Evolutionary conservation across 2,329 filamentous ascomycete genomes (phyloP).

Genomic region (Xylariales sp.): DNA sequence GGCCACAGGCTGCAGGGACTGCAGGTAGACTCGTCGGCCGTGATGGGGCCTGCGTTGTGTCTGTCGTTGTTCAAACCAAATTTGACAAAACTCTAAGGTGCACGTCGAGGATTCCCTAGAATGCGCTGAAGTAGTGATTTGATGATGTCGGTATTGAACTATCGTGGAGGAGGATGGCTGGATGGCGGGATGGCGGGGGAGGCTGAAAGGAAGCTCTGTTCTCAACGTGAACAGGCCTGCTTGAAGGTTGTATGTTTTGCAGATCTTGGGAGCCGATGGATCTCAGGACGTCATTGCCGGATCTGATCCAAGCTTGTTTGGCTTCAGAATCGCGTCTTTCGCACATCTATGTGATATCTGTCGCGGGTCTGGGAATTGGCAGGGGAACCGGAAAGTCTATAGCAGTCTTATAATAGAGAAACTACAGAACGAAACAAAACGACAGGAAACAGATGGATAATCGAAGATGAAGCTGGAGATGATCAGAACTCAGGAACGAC

Average conservation of each 20-base stretch:
- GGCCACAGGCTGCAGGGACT: background rate
- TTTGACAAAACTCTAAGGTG: no score
- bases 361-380: background rate
- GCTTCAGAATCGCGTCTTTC: background rate
- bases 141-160: background rate
- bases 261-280: conserved; percentile 2
- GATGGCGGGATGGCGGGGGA: conserved; percentile 7
- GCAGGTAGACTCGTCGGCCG: no score
- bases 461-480: background rate
- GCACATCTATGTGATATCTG: background rate
- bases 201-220: conserved; percentile 8
- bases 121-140: no score
- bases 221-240: conserved; percentile 4
- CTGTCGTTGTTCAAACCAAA: no score
- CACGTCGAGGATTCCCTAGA: background rate
- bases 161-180: background rate
- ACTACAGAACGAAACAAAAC: background rate
- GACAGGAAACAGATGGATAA: background rate
- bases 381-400: background rate
- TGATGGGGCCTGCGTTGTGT: no score
- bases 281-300: conserved; percentile 8
- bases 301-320: conserved; percentile 7
- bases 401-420: background rate
- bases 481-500: background rate
- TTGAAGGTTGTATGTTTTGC: conserved; percentile 2